phyloP scores from a whole-genome alignment of 2,329 filamentous ascomycete genomes.

The Nemania diffusa region DNA sequence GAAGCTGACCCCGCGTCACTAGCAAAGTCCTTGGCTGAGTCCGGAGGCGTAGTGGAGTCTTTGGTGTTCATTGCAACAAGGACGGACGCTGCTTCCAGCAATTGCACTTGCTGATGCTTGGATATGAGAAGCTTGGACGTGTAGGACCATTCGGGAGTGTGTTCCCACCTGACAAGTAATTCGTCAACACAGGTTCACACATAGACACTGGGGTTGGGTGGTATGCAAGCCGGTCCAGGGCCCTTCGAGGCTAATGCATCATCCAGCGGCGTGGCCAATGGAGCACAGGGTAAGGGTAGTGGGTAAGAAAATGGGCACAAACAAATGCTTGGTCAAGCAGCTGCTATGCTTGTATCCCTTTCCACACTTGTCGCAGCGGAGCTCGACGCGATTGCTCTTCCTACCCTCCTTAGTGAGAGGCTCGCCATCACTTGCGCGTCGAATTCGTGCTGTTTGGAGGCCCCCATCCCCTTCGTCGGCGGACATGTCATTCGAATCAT shows the following conservation, averaged over 20 bases:
- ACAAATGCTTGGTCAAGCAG: conserved; percentile 99
- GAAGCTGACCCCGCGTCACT: conserved; percentile 87
- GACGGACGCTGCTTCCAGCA: conserved; percentile 96
- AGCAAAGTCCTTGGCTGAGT: conserved; percentile 73
- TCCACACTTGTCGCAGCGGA: conserved; percentile 97
- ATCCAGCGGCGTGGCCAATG: conserved; percentile 46
- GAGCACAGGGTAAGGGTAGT: conserved; percentile 51
- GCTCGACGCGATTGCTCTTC: conserved; percentile 83
- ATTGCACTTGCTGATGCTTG: conserved; percentile 98
- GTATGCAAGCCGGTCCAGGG: conserved; percentile 48
- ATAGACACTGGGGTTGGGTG: conserved; percentile 43
- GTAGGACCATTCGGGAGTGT: conserved; percentile 96
- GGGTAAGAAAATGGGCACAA: conserved; percentile 75
- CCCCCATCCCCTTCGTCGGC: conserved; percentile 63
- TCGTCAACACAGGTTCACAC: conserved; percentile 50
- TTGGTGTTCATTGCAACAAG: conserved; percentile 85
- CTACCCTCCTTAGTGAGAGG: conserved; percentile 81
- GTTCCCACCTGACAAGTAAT: conserved; percentile 85
- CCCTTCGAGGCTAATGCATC: conserved; percentile 39
- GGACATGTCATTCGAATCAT: conserved; percentile 70
- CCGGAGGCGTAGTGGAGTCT: conserved; percentile 67
- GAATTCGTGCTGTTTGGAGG: conserved; percentile 61
- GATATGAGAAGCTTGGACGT: conserved; percentile 98
- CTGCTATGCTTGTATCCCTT: conserved; percentile 99
- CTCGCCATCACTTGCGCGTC: conserved; percentile 86